Base-by-base conservation (phyloP, 116 monocot genomes). In the Dioscorea cayenensis region DNA sequence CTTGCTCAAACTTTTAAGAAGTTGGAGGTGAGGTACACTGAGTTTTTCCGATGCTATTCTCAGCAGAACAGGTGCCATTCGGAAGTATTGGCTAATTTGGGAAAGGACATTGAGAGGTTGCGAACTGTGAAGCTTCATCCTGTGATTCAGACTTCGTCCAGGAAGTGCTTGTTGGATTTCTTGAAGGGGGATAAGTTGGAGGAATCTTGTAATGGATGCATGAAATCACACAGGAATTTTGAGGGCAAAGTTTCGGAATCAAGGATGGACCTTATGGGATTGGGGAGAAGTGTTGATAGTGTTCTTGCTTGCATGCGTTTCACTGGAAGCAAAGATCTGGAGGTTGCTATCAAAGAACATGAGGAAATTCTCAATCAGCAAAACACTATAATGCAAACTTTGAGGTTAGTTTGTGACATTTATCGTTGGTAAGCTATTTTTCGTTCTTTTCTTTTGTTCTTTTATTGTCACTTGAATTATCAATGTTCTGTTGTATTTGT, bases 91-190 rank as follows among this genome's bases (percentile, higher is more conserved):
- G 69, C 36, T 0, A 87, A 89, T 59, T 89, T 99, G 25, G 82
- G 77, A 63, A 83, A 82, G 77, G 94, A 91, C 77, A 75, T 94
- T 32, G 91, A 99, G 77, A 85, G 82, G 66, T 66, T 99, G 65
- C 76, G 85, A 55, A 65, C 69, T 4, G 66, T 92, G 48, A 84
- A 68, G 62, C 89, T 99, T 29, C 94, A 86, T 36, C 87, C 94
- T 0, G 60, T 65, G 5, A 72, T 99, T 8, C 89, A 92, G 77
- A 77, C 81, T 4, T 91, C 82, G 48, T 79, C 68, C 2, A 67
- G 91, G 51, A 91, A 84, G 71, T 91, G 84, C 60, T 84, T 99
- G 83, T 23, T 91, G n/a, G 99, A 99, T 90, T 80, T 99, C 18
- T 78, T 94, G 69, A 94, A 99, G 77, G 89, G 86, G 68, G 82